A percentile compares a stretch with the other conserved stretches of the same genome.
Conservation (phyloP, 2,329 filamentous ascomycete genomes). For the Microsporum ferrugineum region DNA sequence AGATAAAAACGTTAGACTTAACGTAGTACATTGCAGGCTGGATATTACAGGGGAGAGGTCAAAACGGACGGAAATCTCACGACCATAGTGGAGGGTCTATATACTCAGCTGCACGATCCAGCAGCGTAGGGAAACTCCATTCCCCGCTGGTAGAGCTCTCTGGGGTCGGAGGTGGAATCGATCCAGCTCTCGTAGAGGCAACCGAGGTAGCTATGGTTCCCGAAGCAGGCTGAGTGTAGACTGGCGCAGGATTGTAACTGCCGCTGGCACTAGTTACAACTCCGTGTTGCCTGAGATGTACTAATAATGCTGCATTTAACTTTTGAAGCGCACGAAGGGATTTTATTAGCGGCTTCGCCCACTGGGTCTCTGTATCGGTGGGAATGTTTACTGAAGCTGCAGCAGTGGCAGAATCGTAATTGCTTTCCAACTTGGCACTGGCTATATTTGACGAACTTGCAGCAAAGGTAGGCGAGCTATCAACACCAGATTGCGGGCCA, state of each 20-base stretch:
- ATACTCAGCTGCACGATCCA: constrained; percentile 38
- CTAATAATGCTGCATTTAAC: constrained; percentile 31
- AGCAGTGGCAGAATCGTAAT: constrained; percentile 19
- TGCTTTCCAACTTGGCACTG: constrained; percentile 17
- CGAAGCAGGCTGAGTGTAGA: not conserved
- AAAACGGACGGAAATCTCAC: not conserved
- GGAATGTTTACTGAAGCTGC: constrained; percentile 20
- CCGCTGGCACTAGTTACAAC: constrained; percentile 13
- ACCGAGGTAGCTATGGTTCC: not conserved
- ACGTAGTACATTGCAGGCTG: not conserved
- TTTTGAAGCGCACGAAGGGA: constrained; percentile 37
- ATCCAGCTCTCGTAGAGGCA: constrained; percentile 20
- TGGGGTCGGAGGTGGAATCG: constrained; percentile 35
- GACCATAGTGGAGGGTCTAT: constrained; percentile 38
- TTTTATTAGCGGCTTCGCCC: constrained; percentile 37
- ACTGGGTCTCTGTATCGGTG: constrained; percentile 32
- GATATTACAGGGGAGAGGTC: not conserved
- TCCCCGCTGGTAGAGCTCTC: constrained; percentile 38
- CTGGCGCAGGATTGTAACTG: not conserved
- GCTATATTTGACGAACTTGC: constrained; percentile 17
- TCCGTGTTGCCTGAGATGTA: constrained; percentile 18
- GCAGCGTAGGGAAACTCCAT: constrained; percentile 36
- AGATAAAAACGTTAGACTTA: not conserved
- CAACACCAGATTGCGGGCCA: constrained; percentile 9
- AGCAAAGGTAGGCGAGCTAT: not conserved